Evolutionary conservation across 1,284 basidiomycete genomes (phyloP).

Genomic region (Omphalotus olearius): DNA sequence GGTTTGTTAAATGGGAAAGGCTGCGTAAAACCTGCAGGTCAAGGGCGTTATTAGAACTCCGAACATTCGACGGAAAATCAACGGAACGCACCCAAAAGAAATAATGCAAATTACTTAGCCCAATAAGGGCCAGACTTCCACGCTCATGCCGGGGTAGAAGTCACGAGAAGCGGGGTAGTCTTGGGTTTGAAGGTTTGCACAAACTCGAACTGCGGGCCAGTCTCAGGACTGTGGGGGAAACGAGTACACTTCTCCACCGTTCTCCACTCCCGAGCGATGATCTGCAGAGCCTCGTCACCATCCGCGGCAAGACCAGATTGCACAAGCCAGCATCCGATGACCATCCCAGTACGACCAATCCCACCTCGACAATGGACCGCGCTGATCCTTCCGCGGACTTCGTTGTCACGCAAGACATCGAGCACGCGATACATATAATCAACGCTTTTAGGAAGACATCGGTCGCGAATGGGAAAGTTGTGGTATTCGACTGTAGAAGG

Average conservation of each 20-base stretch:
- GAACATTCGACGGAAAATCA: background rate
- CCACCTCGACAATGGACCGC: slow-evolving; percentile 77
- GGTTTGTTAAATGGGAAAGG: background rate
- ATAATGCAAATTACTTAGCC: background rate
- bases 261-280: slow-evolving; percentile 67
- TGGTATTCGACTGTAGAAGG: slow-evolving; percentile 57
- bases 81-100: slow-evolving; percentile 1
- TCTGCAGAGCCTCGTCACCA: slow-evolving; percentile 57
- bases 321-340: slow-evolving; percentile 75
- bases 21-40: background rate
- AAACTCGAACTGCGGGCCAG: slow-evolving; percentile 69
- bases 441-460: slow-evolving; percentile 52
- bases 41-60: background rate
- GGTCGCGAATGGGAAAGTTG: slow-evolving; percentile 71
- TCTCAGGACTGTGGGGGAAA: slow-evolving; percentile 74
- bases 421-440: slow-evolving; percentile 55
- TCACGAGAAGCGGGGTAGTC: background rate
- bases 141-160: background rate
- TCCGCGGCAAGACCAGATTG: slow-evolving; percentile 56
- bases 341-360: slow-evolving; percentile 71
- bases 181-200: slow-evolving; percentile 47
- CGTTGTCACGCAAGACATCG: slow-evolving; percentile 53
- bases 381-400: slow-evolving; percentile 45
- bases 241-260: slow-evolving; percentile 70
- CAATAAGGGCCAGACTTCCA: background rate